phyloP scores from a whole-genome alignment of 345 rosid species.

The Psidium guajava region DNA sequence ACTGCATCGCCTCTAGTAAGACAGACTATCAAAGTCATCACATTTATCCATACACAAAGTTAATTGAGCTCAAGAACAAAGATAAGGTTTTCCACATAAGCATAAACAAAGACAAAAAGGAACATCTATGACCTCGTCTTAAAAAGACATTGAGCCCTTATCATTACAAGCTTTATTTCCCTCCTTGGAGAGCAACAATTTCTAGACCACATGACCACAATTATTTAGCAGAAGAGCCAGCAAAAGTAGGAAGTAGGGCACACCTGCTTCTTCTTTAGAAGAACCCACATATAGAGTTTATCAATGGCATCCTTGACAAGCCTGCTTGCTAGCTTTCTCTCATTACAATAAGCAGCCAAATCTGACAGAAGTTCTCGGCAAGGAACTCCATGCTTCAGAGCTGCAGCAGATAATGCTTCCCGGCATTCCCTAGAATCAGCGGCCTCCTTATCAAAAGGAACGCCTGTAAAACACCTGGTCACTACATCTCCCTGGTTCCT shows the following conservation, averaged over 20 bases:
- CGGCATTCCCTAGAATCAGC: constrained; percentile 46
- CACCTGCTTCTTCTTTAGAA: constrained; percentile 67
- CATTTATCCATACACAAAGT: neutral
- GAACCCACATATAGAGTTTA: constrained; percentile 71
- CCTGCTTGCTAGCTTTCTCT: constrained; percentile 57
- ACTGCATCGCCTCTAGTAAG: neutral
- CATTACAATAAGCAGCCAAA: constrained; percentile 60
- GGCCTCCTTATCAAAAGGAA: constrained; percentile 41
- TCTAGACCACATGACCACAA: neutral
- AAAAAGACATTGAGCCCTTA: neutral
- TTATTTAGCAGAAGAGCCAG: neutral
- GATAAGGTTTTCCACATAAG: neutral
- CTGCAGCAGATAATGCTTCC: constrained; percentile 49
- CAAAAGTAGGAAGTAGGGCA: neutral
- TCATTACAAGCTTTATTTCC: neutral
- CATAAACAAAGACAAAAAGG: neutral
- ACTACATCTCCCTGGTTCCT: constrained; percentile 2
- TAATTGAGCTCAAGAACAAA: neutral
- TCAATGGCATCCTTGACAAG: constrained; percentile 74
- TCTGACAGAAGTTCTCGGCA: constrained; percentile 31
- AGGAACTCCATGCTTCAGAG: constrained; percentile 50
- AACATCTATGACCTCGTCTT: neutral
- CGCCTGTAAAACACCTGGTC: constrained; percentile 43
- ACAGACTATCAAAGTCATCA: neutral
- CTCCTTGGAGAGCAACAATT: neutral